Evolutionary conservation across 768 basidiomycete species (phyloP), one percentile per base, ranked within the genome.

Genomic region (Termitomyces sp.): DNA sequence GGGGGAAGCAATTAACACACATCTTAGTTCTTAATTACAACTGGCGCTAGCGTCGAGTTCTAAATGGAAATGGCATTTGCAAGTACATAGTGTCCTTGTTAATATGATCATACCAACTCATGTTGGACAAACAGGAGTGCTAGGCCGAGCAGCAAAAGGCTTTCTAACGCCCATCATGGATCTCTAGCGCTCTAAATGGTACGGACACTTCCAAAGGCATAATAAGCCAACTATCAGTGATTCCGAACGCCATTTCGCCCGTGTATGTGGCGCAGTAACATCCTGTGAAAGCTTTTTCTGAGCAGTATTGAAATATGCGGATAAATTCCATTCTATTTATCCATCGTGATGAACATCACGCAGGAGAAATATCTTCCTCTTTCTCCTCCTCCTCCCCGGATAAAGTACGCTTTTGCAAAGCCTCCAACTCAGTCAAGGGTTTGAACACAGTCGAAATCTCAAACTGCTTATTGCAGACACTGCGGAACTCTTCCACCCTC

Each of bases 381-480:
- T 48, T 46, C 14, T 45, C 53, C 42, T 63, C 64, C 37, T 61
- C 64, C 5, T 64, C 52, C 6, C 46, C 46, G 42, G 56, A 54
- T 34, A 66, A 40, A 4, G 72, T 73, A 40, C 66, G 61, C 49
- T 71, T 70, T 34, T 69, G 73, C 65, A 86, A 67, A 45, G 60
- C 70, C 5, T 67, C 77, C 34, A 85, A 74, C 65, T 93, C 87
- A 37, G 78, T 77, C 2, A 67, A 64, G 2, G 78, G 70, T 73
- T 84, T 87, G 77, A 94, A 94, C 31, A 85, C 73, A 7, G 87
- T 89, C 20, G 91, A 86, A 29, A 86, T 71, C 48, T 72, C 73
- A 72, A 89, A 92, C 63, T 72, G 81, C 15, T 60, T 65, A 53
- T 83, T 78, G 59, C 85, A 88, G 5, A 76, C 76, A 45, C 71